A percentile compares a stretch with the other conserved stretches of the same genome.
Conservation (phyloP, 2,329 filamentous ascomycete species). For the Sporothrix protearum region DNA sequence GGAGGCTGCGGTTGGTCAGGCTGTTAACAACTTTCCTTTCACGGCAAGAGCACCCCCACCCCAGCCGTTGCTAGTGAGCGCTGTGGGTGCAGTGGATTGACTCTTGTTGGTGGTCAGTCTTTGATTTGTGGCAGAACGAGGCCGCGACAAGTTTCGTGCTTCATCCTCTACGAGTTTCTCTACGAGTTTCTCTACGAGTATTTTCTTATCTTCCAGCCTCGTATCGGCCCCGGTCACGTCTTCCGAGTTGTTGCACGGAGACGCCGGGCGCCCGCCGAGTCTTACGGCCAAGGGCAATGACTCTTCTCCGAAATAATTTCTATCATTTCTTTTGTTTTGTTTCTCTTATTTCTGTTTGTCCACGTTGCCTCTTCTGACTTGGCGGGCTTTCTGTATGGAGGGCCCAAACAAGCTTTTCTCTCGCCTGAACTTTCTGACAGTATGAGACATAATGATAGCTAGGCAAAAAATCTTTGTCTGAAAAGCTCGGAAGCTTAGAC, state of each 20-base stretch:
- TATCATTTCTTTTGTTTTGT: not conserved
- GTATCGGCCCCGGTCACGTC: not conserved
- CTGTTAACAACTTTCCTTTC: constrained; percentile 20
- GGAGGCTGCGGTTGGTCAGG: not conserved
- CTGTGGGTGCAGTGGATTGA: not conserved
- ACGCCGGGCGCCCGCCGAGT: not conserved
- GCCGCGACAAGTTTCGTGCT: not conserved
- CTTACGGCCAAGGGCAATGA: not conserved
- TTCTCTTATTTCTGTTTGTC: no score
- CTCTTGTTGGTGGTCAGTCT: not conserved
- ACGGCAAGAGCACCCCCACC: constrained; percentile 16
- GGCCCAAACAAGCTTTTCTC: not conserved
- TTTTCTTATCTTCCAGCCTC: not conserved
- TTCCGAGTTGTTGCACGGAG: not conserved
- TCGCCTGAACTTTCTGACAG: not conserved
- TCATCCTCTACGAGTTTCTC: no score
- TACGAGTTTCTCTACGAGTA: no score
- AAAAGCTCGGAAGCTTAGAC: not conserved
- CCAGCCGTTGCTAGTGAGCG: constrained; percentile 11
- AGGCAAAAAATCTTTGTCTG: not conserved
- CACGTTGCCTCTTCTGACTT: not conserved
- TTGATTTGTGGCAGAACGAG: not conserved
- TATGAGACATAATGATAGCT: not conserved
- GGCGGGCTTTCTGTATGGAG: not conserved
- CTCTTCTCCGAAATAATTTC: not conserved